Conservation (phyloP, 2,329 filamentous ascomycete genomes). For the Fusarium tuaranense region DNA sequence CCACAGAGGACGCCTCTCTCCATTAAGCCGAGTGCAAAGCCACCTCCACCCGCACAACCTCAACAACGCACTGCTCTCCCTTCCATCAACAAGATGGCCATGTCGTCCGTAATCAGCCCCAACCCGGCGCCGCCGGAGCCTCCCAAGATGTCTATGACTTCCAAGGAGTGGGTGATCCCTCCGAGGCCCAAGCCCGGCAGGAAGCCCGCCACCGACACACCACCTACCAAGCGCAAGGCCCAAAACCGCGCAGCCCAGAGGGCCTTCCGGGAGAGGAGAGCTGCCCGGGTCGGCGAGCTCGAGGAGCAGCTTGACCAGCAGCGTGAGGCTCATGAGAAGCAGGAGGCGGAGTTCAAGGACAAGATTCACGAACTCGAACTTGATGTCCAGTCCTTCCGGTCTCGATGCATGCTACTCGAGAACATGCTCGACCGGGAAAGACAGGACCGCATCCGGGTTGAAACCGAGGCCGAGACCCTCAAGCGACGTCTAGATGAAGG, state of each 20-base stretch:
- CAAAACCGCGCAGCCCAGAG: constrained; percentile 94
- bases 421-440: constrained; percentile 71
- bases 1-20: constrained; percentile 47
- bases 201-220: constrained; percentile 93
- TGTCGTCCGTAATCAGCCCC: constrained; percentile 61
- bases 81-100: constrained; percentile 58
- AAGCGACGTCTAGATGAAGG: constrained; percentile 47
- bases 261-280: constrained; percentile 88
- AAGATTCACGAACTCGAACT: constrained; percentile 70
- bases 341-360: constrained; percentile 68
- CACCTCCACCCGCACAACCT: constrained; percentile 46
- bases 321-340: constrained; percentile 67
- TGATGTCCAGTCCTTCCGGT: constrained; percentile 74
- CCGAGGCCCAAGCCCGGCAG: constrained; percentile 89
- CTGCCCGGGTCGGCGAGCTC: constrained; percentile 83
- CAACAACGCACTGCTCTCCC: constrained; percentile 50
- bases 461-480: constrained; percentile 54
- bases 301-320: constrained; percentile 75
- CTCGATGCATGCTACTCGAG: constrained; percentile 71
- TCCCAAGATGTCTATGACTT: constrained; percentile 73
- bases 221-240: constrained; percentile 91
- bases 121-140: constrained; percentile 52
- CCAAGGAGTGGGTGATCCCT: constrained; percentile 87
- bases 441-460: constrained; percentile 58
- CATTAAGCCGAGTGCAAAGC: constrained; percentile 43